Base-by-base conservation (phyloP, 208 protist species). In the Leishmania mexicana region DNA sequence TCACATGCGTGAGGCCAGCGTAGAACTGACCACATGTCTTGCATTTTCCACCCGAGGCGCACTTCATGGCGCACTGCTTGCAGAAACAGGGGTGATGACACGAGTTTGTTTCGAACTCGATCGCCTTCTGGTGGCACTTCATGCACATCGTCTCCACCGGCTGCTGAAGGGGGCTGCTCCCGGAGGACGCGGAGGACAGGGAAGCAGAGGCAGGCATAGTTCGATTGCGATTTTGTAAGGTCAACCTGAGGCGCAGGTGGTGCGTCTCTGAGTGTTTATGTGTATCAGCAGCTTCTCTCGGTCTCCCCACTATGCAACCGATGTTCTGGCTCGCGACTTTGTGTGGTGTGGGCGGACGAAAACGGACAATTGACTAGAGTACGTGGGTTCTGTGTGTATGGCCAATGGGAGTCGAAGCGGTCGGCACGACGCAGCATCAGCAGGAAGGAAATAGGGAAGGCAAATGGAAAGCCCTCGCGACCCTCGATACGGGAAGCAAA, bases 21-120 rank as follows among this genome's bases (percentile, higher is more conserved):
- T 95, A 97, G n/a, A 96, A 83, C n/a, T 90, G 42, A 11, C 87
- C 83, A 80, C 95, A 97, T 4, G 89, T 74, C 76, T 97, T 95
- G 76, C 95, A 98, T 70, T 93, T 95, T n/a, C 95, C 95, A 15
- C 95, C 95, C 17, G 93, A 96, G 7, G 95, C 95, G 57, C 92
- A 96, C 78, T 97, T 98, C 95, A 98, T 98, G 17, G 95, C 95
- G 65, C 95, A 98, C 6, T 73, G 83, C 75, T 87, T 89, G 87
- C 95, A 98, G 86, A 97, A 98, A 45, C 91, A 85, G 8, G 70
- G 80, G 72, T 98, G 95, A 42, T 89, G 73, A 71, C 95, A 98
- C 17, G 81, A 86, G 74, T 89, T 87, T n/a, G 93, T 93, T 73
- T 94, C 81, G 84, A 93, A 98, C 79, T 86, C 84, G 47, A 93